A percentile compares a stretch with the other conserved stretches of the same genome.
phyloP scores from a whole-genome alignment of 2,329 filamentous ascomycete species.

The Cadophora malorum region DNA sequence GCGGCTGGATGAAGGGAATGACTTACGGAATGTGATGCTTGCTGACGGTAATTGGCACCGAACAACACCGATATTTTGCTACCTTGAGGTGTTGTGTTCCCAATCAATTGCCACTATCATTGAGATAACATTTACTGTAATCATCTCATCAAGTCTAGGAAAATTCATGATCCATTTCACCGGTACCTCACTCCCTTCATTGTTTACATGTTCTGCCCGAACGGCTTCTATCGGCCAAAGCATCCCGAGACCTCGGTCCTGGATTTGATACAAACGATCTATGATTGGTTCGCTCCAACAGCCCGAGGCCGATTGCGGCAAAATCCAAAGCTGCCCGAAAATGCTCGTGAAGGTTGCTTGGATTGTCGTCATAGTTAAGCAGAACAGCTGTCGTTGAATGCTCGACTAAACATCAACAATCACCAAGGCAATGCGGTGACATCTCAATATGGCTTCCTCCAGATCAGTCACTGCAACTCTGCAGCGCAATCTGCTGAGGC shows the following conservation, averaged over 20 bases:
- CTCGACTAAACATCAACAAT: slow-evolving; percentile 14
- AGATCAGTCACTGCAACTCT: slow-evolving; percentile 39
- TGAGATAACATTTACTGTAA: no score
- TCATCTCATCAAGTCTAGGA: no score
- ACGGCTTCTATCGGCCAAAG: background rate
- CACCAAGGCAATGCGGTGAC: slow-evolving; percentile 41
- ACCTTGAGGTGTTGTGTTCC: no score
- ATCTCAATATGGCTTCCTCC: slow-evolving; percentile 40
- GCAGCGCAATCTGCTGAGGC: slow-evolving; percentile 39
- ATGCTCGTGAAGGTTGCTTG: background rate
- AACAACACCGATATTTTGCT: no score
- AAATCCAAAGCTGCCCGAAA: slow-evolving; percentile 4
- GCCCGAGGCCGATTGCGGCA: slow-evolving; percentile 26
- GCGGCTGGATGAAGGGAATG: no score
- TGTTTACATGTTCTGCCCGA: no score
- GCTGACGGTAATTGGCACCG: no score
- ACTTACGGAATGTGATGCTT: no score
- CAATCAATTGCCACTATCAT: no score
- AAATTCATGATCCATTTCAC: no score
- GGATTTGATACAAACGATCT: slow-evolving; percentile 23
- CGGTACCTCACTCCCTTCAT: no score
- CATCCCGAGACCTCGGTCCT: slow-evolving; percentile 1
- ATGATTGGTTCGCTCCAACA: slow-evolving; percentile 29
- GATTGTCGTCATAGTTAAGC: slow-evolving; percentile 3
- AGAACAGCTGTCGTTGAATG: background rate